phyloP scores from a whole-genome alignment of 2,329 filamentous ascomycete species.

The Botrytis galanthina region DNA sequence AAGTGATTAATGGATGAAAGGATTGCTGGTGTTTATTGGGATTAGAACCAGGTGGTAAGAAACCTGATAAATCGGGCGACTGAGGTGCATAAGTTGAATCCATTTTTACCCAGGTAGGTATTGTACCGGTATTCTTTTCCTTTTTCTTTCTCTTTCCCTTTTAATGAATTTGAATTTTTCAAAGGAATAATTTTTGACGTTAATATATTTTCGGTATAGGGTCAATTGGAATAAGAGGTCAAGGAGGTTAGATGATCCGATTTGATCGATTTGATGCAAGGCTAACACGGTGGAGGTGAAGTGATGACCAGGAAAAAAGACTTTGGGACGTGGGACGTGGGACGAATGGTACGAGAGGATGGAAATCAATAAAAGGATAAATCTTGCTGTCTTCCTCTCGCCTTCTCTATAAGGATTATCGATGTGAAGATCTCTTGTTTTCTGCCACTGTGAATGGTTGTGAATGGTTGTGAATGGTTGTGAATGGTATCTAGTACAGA shows the following conservation, averaged over 20 bases:
- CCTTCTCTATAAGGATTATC: not conserved
- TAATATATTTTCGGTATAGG: conserved; percentile 12
- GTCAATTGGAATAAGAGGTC: not conserved
- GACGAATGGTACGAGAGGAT: not conserved
- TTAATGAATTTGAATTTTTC: conserved; percentile 15
- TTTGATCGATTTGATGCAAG: conserved; percentile 31
- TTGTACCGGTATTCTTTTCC: not conserved
- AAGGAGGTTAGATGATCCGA: conserved; percentile 8
- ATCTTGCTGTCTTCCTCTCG: not conserved
- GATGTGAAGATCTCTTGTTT: not conserved
- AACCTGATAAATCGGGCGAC: conserved; percentile 39
- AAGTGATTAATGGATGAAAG: not conserved
- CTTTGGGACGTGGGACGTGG: not conserved
- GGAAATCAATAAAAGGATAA: not conserved
- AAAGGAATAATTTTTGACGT: conserved; percentile 12
- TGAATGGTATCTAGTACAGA: not conserved
- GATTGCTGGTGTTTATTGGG: conserved; percentile 28
- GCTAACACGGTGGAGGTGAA: conserved; percentile 21
- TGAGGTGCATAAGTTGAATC: conserved; percentile 39
- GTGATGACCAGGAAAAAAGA: not conserved
- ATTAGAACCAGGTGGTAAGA: conserved; percentile 31
- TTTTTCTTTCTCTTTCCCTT: conserved; percentile 16
- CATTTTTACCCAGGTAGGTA: conserved; percentile 19
- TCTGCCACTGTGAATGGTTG: not conserved
- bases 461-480: too few species aligned